These are phyloP conservation scores for Venturiaceae sp. DNA, from an alignment of 2,329 filamentous ascomycete species.

Conservation along the genomic window DNA sequence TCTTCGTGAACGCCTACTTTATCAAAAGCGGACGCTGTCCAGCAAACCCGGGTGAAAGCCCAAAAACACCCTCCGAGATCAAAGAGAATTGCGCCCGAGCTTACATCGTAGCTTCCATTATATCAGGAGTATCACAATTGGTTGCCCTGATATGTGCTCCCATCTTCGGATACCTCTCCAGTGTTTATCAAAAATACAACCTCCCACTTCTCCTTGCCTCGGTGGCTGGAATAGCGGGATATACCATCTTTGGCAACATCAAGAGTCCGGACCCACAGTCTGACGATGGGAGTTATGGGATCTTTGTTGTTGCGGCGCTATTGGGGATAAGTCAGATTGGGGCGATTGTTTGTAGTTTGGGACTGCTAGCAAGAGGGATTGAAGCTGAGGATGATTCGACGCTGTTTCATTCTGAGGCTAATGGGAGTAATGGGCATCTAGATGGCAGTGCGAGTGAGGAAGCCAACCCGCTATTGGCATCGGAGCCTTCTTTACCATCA, in stretches of 20 bases:
- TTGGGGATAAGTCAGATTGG: constrained; percentile 93
- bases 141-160: constrained; percentile 78
- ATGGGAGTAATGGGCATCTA: neutral
- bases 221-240: constrained; percentile 66
- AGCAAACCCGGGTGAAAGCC: constrained; percentile 27
- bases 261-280: constrained; percentile 66
- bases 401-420: neutral
- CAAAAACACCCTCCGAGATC: constrained; percentile 36
- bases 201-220: constrained; percentile 65
- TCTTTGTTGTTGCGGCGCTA: constrained; percentile 69
- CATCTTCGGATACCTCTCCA: constrained; percentile 77
- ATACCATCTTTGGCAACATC: constrained; percentile 65
- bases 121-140: constrained; percentile 84
- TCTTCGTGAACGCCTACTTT: constrained; percentile 89
- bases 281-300: constrained; percentile 54
- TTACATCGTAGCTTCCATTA: constrained; percentile 76
- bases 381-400: constrained; percentile 35
- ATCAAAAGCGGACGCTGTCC: constrained; percentile 71
- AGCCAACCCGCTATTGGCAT: neutral
- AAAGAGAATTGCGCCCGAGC: constrained; percentile 78
- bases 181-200: constrained; percentile 56
- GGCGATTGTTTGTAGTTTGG: constrained; percentile 91
- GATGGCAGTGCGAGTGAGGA: neutral
- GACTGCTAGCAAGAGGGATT: constrained; percentile 73
- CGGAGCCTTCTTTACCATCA: neutral